Percentiles rank a stretch among this genome's conserved stretches.
Conservation (phyloP, 2,329 filamentous ascomycete species). For the Canariomyces notabilis region DNA sequence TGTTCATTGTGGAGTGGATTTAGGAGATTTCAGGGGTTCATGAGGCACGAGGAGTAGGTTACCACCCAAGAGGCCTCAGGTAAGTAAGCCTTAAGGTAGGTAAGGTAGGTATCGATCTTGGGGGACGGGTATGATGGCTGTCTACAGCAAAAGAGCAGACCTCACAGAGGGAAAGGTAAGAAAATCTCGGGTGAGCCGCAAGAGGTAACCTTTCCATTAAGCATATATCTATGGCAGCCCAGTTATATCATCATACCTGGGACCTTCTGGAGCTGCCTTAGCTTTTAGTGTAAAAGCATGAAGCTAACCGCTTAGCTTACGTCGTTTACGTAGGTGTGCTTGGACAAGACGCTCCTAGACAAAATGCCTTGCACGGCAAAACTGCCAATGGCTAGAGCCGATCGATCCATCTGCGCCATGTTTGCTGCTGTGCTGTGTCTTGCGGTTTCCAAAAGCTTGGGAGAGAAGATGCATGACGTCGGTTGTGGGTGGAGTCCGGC, state of each 20-base stretch:
- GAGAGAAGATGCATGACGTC: constrained; percentile 11
- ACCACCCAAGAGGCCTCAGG: no score
- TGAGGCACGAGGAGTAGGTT: neutral
- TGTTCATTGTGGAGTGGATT: constrained; percentile 30
- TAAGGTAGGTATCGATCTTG: no score
- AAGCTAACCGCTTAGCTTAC: neutral
- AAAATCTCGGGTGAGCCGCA: no score
- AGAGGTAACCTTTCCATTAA: no score
- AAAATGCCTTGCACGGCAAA: neutral
- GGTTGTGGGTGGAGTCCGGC: constrained; percentile 3
- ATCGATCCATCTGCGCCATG: neutral
- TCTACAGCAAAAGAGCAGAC: no score
- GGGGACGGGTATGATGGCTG: no score
- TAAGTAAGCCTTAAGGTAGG: no score
- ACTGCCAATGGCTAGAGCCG: neutral
- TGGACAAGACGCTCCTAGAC: neutral
- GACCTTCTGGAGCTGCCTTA: neutral
- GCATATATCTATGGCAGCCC: neutral
- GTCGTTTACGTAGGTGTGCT: neutral
- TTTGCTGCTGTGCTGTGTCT: neutral
- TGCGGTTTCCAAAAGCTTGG: neutral
- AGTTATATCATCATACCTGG: neutral
- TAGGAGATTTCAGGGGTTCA: neutral
- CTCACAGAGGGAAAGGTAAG: no score
- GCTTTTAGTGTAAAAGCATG: neutral